Conservation (phyloP, 2,329 filamentous ascomycete genomes). For the Trichoderma oligosporum region DNA sequence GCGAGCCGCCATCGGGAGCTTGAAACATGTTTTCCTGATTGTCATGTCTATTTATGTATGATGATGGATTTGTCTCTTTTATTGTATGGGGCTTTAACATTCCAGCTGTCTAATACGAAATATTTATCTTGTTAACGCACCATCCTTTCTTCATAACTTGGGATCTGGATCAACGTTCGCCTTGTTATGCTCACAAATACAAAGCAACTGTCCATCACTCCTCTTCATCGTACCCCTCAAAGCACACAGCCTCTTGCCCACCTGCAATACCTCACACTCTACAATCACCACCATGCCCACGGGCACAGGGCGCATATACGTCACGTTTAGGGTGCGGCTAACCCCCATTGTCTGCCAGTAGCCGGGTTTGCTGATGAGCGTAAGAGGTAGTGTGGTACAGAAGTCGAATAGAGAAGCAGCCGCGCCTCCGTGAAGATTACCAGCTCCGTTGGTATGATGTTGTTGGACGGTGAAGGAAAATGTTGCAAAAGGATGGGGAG, state of each 20-base stretch:
- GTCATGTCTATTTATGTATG: background rate
- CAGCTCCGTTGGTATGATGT: slow-evolving; percentile 50
- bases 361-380: slow-evolving; percentile 54
- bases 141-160: slow-evolving; percentile 26
- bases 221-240: slow-evolving; percentile 53
- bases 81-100: background rate
- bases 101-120: too few relatives aligned
- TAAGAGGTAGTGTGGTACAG: slow-evolving; percentile 57
- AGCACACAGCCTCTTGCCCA: slow-evolving; percentile 52
- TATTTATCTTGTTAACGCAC: background rate
- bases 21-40: background rate
- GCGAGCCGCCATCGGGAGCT: background rate
- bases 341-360: slow-evolving; percentile 62
- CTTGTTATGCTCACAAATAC: slow-evolving; percentile 62
- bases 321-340: slow-evolving; percentile 61
- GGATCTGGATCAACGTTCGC: slow-evolving; percentile 52
- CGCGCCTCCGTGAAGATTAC: slow-evolving; percentile 60
- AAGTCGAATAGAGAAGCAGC: slow-evolving; percentile 65
- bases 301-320: slow-evolving; percentile 61
- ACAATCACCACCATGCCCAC: slow-evolving; percentile 49
- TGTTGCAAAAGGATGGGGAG: slow-evolving; percentile 38
- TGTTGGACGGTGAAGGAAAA: slow-evolving; percentile 50
- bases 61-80: background rate
- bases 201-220: slow-evolving; percentile 50
- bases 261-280: slow-evolving; percentile 55